A percentile compares a stretch with the other conserved stretches of the same genome.
phyloP scores from a whole-genome alignment of 129 eudicot genomes.

The Chrysanthemum makinoi region DNA sequence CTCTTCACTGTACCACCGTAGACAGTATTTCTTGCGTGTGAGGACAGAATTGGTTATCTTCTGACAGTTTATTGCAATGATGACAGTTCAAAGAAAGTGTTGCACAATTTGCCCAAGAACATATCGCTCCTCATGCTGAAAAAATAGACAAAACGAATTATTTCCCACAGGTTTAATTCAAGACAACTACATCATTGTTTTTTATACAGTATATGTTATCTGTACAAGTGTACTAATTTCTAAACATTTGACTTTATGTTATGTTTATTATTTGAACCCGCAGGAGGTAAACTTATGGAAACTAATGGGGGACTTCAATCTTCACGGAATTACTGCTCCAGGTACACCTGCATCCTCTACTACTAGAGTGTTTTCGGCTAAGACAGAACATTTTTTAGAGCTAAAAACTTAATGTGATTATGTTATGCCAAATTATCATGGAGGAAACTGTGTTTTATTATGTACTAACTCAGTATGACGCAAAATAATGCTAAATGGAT shows the following conservation, averaged over 20 bases:
- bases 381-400: background rate
- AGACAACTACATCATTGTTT: too few species aligned
- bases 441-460: too few species aligned
- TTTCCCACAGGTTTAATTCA: slow-evolving; percentile 65
- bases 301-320: slow-evolving; percentile 87
- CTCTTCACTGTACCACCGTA: background rate
- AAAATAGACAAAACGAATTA: slow-evolving; percentile 60
- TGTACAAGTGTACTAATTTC: background rate
- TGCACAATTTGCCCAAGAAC: slow-evolving; percentile 77
- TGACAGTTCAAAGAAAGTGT: slow-evolving; percentile 83
- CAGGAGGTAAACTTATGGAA: slow-evolving; percentile 90
- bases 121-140: slow-evolving; percentile 78
- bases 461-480: too few species aligned
- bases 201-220: background rate
- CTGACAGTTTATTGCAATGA: background rate
- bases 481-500: too few species aligned
- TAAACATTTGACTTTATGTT: slow-evolving; percentile 7
- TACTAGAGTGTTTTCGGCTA: background rate
- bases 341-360: slow-evolving; percentile 30
- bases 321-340: slow-evolving; percentile 85
- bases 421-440: background rate
- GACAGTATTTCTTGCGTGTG: background rate
- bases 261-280: background rate
- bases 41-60: background rate
- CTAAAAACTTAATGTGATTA: background rate